Evolutionary conservation across 129 eudicot genomes (phyloP).

Genomic region (Flaveria sonorensis): DNA sequence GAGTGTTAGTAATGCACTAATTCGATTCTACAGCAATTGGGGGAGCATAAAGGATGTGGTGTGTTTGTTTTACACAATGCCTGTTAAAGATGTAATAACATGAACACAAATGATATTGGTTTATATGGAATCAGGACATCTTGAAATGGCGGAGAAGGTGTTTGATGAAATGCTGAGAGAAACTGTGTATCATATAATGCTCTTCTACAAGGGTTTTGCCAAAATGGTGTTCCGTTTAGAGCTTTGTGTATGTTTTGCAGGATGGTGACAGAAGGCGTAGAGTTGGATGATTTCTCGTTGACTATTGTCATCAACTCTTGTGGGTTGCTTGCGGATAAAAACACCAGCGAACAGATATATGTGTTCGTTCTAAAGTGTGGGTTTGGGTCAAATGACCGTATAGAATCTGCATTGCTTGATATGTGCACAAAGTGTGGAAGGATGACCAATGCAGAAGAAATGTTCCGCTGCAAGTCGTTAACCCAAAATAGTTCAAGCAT

Average conservation of each 20-base stretch:
- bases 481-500: slow-evolving; percentile 37
- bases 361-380: slow-evolving; percentile 73
- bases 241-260: slow-evolving; percentile 61
- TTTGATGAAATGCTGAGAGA: slow-evolving; percentile 66
- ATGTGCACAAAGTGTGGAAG: slow-evolving; percentile 88
- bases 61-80: slow-evolving; percentile 60
- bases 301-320: slow-evolving; percentile 69
- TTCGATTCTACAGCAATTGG: slow-evolving; percentile 67
- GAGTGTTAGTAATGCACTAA: slow-evolving; percentile 83
- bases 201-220: slow-evolving; percentile 76
- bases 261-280: slow-evolving; percentile 62
- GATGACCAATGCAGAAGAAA: slow-evolving; percentile 72
- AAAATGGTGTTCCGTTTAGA: slow-evolving; percentile 45
- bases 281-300: slow-evolving; percentile 65
- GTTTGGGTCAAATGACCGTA: slow-evolving; percentile 41
- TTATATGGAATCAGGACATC: slow-evolving; percentile 69
- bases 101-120: slow-evolving; percentile 76
- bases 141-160: slow-evolving; percentile 57
- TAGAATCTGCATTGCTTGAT: slow-evolving; percentile 74
- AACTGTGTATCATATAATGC: slow-evolving; percentile 67
- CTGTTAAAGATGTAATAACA: slow-evolving; percentile 61
- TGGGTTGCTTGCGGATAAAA: slow-evolving; percentile 53
- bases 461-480: slow-evolving; percentile 41
- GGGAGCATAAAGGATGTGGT: slow-evolving; percentile 54
- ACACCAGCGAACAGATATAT: slow-evolving; percentile 68